A percentile compares a stretch with the other conserved stretches of the same genome.
Evolutionary conservation across 2,329 filamentous ascomycete species (phyloP).

Genomic region (Cryphonectria nitschkei): DNA sequence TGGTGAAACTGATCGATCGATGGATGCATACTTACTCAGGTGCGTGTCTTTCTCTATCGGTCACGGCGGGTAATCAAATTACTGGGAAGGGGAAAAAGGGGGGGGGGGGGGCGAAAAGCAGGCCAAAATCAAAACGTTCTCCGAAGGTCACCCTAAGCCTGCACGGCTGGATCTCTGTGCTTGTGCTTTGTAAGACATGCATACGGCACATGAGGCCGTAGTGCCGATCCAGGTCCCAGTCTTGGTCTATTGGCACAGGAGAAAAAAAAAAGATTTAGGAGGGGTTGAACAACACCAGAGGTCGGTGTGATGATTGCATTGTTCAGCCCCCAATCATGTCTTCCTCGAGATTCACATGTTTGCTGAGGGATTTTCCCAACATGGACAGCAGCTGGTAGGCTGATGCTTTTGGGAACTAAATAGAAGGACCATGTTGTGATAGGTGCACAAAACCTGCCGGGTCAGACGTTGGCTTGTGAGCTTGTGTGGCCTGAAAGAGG

Average conservation of each 20-base stretch:
- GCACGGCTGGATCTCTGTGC: background rate
- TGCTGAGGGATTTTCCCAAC: background rate
- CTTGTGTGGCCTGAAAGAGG: background rate
- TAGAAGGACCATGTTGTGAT: background rate
- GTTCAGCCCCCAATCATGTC: background rate
- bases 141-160: no score
- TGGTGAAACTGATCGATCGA: background rate
- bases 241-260: background rate
- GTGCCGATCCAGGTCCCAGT: conserved; percentile 11
- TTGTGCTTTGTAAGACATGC: conserved; percentile 8
- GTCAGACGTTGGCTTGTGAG: background rate
- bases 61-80: background rate
- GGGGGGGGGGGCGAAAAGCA: background rate
- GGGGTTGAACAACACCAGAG: background rate
- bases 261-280: background rate
- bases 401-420: background rate
- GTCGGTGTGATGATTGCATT: background rate
- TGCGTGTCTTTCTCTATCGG: background rate
- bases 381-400: background rate
- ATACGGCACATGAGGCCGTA: conserved; percentile 12
- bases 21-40: no score
- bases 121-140: no score
- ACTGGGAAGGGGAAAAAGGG: no score
- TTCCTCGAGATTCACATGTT: background rate
- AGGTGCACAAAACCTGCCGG: background rate